Base-by-base conservation (phyloP, 495 filamentous ascomycete species). In the Rhizodiscina lignyota region DNA sequence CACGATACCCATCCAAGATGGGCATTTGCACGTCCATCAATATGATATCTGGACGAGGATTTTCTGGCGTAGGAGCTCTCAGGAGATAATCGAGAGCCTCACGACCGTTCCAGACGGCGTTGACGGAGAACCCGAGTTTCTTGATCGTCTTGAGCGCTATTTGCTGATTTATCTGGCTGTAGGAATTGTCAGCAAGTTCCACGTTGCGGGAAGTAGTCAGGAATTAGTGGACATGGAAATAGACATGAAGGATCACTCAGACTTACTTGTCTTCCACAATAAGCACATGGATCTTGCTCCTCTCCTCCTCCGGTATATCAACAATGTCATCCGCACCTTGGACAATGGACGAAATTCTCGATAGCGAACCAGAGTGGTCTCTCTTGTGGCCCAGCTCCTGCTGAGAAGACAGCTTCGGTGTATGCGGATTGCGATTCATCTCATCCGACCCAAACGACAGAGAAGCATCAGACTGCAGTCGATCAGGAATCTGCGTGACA, bases 1-100 rank as follows among this genome's bases (percentile, higher is more conserved):
- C 77, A 21, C 66, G 60, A 44, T 86, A 87, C 1, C 83, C 83
- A 42, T 85, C 81, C 39, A 85, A 69, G 12, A 84, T 16, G 3
- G 80, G 77, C 79, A 89, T 85, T 51, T 85, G 79, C 0, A 85
- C 72, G 45, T 91, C 80, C 83, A 91, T 89, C 5, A 87, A 63
- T 31, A 87, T 80, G n/a, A 87, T 75, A 42, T 87, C 70, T 1
- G 79, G 72, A 34, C 59, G 66, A 5, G 58, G 53, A 24, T 66
- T 50, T 24, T 50, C 35, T 2, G 40, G 22, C 1, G 50, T 51
- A 32, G 41, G 48, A 21, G 35, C 37, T 40, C 58, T 43, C 37
- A 59, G 46, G 2, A 79, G 45, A 41, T 82, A 80, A 13, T 82
- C 69, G 2, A 89, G 68, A 4, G 78, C 80, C 47, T 86, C 76